These are phyloP conservation scores for Daphne laureola DNA, from an alignment of 441 rosid species.

Conservation along the genomic window DNA sequence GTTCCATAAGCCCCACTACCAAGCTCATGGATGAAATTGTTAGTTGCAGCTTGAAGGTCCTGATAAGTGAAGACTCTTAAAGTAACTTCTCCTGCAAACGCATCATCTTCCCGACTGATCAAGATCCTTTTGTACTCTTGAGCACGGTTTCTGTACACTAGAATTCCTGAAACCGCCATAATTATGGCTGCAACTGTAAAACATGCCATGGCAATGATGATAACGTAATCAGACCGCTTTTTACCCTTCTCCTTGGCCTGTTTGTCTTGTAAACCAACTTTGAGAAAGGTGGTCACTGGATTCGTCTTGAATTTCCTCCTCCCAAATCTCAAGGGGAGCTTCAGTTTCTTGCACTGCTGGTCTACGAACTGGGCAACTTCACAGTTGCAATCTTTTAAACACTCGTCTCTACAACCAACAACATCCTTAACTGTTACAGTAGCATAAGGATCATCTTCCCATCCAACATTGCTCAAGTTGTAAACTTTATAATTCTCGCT, in stretches of 20 bases:
- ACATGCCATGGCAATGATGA: slow-evolving; percentile 4
- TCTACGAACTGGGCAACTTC: slow-evolving; percentile 18
- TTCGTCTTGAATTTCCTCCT: neutral
- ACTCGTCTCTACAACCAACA: slow-evolving; percentile 17
- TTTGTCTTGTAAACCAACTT: slow-evolving; percentile 7
- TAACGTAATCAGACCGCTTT: neutral
- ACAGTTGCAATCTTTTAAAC: slow-evolving; percentile 27
- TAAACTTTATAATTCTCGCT: too few relatives aligned
- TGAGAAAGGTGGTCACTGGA: slow-evolving; percentile 16
- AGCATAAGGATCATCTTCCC: slow-evolving; percentile 20
- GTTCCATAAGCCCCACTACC: slow-evolving; percentile 4
- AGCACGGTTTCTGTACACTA: neutral
- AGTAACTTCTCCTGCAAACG: neutral
- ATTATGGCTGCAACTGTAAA: neutral
- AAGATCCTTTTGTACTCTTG: neutral
- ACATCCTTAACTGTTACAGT: neutral
- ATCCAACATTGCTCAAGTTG: neutral
- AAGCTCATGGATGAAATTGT: slow-evolving; percentile 6
- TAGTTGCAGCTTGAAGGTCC: slow-evolving; percentile 8
- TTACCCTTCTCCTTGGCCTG: neutral
- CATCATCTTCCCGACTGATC: neutral
- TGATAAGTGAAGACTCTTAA: slow-evolving; percentile 1
- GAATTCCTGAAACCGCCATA: neutral
- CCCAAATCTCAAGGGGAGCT: slow-evolving; percentile 27
- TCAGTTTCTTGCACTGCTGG: slow-evolving; percentile 19